These are phyloP conservation scores for Pichia californica DNA, from an alignment of 805 yeast genomes.

Conservation along the genomic window DNA sequence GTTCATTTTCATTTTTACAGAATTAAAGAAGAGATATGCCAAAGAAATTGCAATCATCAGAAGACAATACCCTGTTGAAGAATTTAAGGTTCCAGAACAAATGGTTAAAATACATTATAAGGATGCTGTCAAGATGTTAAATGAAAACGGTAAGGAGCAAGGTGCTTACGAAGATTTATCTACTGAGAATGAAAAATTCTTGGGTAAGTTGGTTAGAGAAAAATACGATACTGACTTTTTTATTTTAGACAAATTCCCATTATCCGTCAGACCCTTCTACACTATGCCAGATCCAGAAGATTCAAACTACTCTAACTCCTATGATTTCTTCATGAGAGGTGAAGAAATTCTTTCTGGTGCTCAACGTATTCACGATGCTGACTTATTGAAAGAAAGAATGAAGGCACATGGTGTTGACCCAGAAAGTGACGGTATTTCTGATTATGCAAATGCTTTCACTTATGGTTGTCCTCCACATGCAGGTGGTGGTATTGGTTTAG, in stretches of 20 bases:
- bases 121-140: slow-evolving; percentile 83
- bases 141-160: slow-evolving; percentile 79
- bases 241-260: slow-evolving; percentile 96
- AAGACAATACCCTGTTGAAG: slow-evolving; percentile 95
- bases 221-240: slow-evolving; percentile 97
- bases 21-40: slow-evolving; percentile 72
- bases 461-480: slow-evolving; percentile 99
- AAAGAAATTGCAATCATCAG: slow-evolving; percentile 86
- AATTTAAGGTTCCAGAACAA: slow-evolving; percentile 88
- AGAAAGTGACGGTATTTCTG: slow-evolving; percentile 72
- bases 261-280: slow-evolving; percentile 95
- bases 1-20: slow-evolving; percentile 82
- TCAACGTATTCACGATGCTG: slow-evolving; percentile 96
- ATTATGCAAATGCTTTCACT: slow-evolving; percentile 86
- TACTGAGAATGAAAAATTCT: slow-evolving; percentile 90
- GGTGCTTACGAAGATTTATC: slow-evolving; percentile 86
- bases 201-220: slow-evolving; percentile 88
- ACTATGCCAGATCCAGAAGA: slow-evolving; percentile 97
- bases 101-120: slow-evolving; percentile 86
- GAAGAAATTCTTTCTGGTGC: slow-evolving; percentile 99
- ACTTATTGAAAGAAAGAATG: slow-evolving; percentile 75
- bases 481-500: slow-evolving; percentile 99
- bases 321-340: slow-evolving; percentile 99
- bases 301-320: slow-evolving; percentile 91
- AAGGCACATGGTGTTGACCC: slow-evolving; percentile 77